Evolutionary conservation across 306 rosid genomes (phyloP).

Genomic region (Aeschynomene evenia): DNA sequence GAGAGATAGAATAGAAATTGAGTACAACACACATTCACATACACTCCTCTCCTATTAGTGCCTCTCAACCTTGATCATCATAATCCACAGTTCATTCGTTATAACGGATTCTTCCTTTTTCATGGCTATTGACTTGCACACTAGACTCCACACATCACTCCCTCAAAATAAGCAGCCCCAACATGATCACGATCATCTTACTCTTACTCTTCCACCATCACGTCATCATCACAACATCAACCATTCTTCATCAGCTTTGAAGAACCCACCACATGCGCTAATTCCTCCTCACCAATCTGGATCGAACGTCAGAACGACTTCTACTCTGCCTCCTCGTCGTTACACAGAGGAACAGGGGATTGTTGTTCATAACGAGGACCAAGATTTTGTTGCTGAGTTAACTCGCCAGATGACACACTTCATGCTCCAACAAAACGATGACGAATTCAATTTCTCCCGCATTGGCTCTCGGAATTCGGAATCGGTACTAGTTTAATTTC

Average conservation of each 20-base stretch:
- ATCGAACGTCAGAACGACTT: not conserved
- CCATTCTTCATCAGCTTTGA: not conserved
- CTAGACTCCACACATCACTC: constrained; percentile 19
- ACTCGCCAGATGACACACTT: constrained; percentile 57
- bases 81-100: not conserved
- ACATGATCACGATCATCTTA: not conserved
- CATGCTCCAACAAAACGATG: constrained; percentile 51
- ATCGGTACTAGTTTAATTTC: constrained; percentile 33
- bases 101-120: not conserved
- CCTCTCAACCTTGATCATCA: not conserved
- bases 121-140: constrained; percentile 54
- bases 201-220: not conserved
- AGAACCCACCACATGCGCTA: not conserved
- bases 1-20: too few relatives aligned
- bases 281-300: not conserved
- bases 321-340: not conserved
- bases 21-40: not conserved
- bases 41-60: too few relatives aligned
- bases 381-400: constrained; percentile 46
- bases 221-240: not conserved
- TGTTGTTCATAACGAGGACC: constrained; percentile 28
- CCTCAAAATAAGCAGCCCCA: constrained; percentile 21
- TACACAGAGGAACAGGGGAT: not conserved
- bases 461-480: constrained; percentile 28
- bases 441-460: constrained; percentile 5